Evolutionary conservation across 1,139 yeast species (phyloP), one percentile per base, ranked within the genome.

Genomic region (Geotrichum klebahnii): DNA sequence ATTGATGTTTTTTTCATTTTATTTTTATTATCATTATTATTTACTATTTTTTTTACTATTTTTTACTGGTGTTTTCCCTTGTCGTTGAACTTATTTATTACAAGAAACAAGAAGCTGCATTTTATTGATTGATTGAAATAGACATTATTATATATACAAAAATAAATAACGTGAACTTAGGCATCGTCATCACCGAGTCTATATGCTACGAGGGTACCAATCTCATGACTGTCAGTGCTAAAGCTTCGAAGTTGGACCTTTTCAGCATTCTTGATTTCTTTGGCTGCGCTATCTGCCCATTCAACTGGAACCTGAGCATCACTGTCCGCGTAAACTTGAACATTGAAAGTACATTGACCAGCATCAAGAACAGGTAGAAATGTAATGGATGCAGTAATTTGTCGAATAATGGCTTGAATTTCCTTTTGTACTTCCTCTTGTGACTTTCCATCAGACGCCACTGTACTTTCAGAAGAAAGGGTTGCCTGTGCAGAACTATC

Each of bases 311-410:
- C 83, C 35, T 76, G 77, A 12, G 84, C 80, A 54, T 78, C 78
- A 1, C 83, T 82, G 57, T 84, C 88, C 0, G 96, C 86, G 63
- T 86, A 84, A 0, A 89, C 96, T 54, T 89, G 71, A 1, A 90
- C 95, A 61, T 86, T 89, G 67, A 90, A 89, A 0, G 96, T 86
- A 61, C 84, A 82, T 23, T 78, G 79, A 12, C 82, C 79, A 50
- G 55, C 49, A 26, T 74, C 73, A 38, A 90, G 69, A 26, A 84
- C 77, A 0, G 97, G 97, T 48, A 90, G 72, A 63, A 88, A 88
- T 0, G 96, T 81, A 1, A 86, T 87, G 48, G 94, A 84, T 0
- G 96, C 88, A 0, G 96, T 88, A 48, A 90, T 85, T 62, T 90
- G 97, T 43, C 96, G 78, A 43, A 90, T 81, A 20, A 90, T 82